Conservation (phyloP, 176 grass and related monocot genomes). For the Avena insularis region DNA sequence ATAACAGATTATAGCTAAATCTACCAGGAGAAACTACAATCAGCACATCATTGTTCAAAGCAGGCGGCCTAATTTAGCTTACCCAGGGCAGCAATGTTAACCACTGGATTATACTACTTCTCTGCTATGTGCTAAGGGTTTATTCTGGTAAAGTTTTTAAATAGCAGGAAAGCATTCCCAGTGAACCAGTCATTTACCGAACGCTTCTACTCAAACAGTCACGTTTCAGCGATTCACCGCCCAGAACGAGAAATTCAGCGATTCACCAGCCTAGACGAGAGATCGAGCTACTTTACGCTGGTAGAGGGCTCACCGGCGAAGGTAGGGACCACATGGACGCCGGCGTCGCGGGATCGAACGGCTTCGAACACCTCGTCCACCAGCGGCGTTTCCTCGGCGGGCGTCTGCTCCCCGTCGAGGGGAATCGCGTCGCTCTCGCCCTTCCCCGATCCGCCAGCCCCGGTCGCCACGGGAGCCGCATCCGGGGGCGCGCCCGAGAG, state of each 20-base stretch:
- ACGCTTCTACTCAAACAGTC: slow-evolving; percentile 6
- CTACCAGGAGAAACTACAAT: slow-evolving; percentile 24
- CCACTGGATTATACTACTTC: background rate
- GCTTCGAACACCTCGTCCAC: slow-evolving; percentile 73
- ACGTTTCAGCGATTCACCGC: slow-evolving; percentile 16
- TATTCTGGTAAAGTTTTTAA: slow-evolving; percentile 27
- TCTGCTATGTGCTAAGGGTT: background rate
- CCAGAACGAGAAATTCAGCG: slow-evolving; percentile 23
- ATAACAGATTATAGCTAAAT: background rate
- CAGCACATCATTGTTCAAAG: slow-evolving; percentile 18
- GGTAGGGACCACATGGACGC: slow-evolving; percentile 87
- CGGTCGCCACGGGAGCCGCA: slow-evolving; percentile 38
- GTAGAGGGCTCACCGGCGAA: slow-evolving; percentile 71
- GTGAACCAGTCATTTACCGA: slow-evolving; percentile 37
- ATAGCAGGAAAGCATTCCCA: background rate
- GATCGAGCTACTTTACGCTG: slow-evolving; percentile 24
- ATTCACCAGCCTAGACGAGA: slow-evolving; percentile 33
- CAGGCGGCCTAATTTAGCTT: slow-evolving; percentile 11
- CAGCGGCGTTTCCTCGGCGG: slow-evolving; percentile 39
- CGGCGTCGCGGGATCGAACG: slow-evolving; percentile 80
- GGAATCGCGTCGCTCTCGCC: slow-evolving; percentile 37
- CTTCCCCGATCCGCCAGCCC: slow-evolving; percentile 35
- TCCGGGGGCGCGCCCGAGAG: slow-evolving; percentile 37
- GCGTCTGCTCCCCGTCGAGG: slow-evolving; percentile 19
- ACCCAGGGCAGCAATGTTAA: slow-evolving; percentile 9